Evolutionary conservation across 371 early-diverging fungal species (phyloP).

Genomic region (Mortierella sp.): DNA sequence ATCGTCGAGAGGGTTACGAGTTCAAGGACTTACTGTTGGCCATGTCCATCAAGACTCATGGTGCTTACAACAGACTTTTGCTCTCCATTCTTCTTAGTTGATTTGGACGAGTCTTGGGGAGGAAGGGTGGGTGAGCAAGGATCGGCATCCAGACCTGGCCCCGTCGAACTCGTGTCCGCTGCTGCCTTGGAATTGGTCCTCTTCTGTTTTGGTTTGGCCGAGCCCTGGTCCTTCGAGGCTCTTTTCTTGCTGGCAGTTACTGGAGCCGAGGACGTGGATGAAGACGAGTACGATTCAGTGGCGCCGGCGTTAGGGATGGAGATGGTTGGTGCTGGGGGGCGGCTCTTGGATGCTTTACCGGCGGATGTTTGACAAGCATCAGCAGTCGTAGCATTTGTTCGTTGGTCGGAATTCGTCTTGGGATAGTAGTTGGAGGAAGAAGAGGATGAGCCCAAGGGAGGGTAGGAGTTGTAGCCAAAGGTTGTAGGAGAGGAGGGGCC

Average conservation of each 20-base stretch:
- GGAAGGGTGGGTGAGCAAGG: neutral
- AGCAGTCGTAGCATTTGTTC: neutral
- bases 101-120: neutral
- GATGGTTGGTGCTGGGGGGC: neutral
- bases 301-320: neutral
- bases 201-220: constrained; percentile 19
- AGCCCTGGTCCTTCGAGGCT: constrained; percentile 19
- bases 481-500: constrained; percentile 24
- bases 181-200: neutral
- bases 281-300: neutral
- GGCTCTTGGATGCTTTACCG: neutral
- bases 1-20: no score
- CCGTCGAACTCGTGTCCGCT: neutral
- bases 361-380: neutral
- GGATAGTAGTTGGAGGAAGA: neutral
- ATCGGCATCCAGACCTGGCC: neutral
- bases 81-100: neutral
- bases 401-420: neutral
- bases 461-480: neutral
- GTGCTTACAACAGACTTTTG: constrained; percentile 28
- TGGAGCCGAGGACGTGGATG: neutral
- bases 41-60: constrained; percentile 43
- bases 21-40: constrained; percentile 33
- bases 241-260: neutral
- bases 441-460: neutral